phyloP scores from a whole-genome alignment of 2,329 filamentous ascomycete genomes.

The Huntiella savannae region DNA sequence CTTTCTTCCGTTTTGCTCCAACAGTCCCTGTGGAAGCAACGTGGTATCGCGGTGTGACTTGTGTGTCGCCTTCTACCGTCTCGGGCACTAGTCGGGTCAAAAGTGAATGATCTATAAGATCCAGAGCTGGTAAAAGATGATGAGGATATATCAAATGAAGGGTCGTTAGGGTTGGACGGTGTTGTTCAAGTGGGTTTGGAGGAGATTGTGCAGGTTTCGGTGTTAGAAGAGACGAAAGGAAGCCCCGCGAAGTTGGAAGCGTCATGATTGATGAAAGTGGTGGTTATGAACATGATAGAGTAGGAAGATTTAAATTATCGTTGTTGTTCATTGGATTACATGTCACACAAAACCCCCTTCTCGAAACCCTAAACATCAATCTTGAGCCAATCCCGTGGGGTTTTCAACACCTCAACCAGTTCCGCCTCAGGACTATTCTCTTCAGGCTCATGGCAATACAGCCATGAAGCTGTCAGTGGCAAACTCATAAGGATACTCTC shows the following conservation, averaged over 20 bases:
- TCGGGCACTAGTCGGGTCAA: slow-evolving; percentile 23
- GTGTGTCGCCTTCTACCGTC: too few relatives aligned
- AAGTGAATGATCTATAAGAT: slow-evolving; percentile 63
- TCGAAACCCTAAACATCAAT: neutral
- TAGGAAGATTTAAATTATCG: neutral
- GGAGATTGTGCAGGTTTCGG: neutral
- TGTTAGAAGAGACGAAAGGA: slow-evolving; percentile 5
- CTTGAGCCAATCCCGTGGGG: slow-evolving; percentile 48
- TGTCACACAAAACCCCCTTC: neutral
- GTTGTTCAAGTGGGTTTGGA: neutral
- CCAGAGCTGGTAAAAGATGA: slow-evolving; percentile 64
- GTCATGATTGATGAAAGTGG: slow-evolving; percentile 17
- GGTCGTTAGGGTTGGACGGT: slow-evolving; percentile 36
- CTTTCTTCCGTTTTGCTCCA: neutral
- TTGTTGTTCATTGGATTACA: neutral
- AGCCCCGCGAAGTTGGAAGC: slow-evolving; percentile 3
- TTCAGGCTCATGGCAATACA: slow-evolving; percentile 81
- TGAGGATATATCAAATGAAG: slow-evolving; percentile 73
- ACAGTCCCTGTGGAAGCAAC: too few relatives aligned
- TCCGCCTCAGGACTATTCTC: slow-evolving; percentile 60
- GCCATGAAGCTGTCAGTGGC: slow-evolving; percentile 81
- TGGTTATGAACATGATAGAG: slow-evolving; percentile 6
- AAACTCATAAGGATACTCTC: slow-evolving; percentile 97
- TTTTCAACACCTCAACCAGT: slow-evolving; percentile 51
- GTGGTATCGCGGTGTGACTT: too few relatives aligned